Conservation (phyloP, 148 eudicot genomes). For the Chenopodium berlandieri region DNA sequence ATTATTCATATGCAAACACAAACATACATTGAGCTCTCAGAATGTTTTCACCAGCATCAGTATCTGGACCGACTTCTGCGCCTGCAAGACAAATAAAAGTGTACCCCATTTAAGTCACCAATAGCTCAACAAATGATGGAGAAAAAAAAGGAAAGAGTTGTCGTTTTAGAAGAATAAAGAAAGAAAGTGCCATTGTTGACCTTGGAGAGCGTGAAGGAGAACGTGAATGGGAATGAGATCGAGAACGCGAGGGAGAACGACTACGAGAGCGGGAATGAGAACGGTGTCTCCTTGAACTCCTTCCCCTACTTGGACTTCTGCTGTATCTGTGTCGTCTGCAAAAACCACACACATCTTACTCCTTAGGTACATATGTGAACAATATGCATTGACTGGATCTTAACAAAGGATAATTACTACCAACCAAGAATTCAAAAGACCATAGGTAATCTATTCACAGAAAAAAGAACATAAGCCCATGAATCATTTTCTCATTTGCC, state of each 20-base stretch:
- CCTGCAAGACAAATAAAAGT: not conserved
- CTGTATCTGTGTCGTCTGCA: conserved; percentile 74
- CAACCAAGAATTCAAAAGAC: not conserved
- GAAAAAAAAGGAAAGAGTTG: not conserved
- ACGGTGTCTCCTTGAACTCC: conserved; percentile 60
- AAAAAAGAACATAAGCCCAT: conserved; percentile 2
- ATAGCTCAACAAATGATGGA: not conserved
- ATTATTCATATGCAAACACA: not conserved
- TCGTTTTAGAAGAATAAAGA: not conserved
- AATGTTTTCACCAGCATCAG: not conserved
- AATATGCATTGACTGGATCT: not conserved
- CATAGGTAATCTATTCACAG: not conserved
- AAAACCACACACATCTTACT: conserved; percentile 5
- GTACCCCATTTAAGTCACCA: not conserved
- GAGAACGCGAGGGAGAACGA: conserved; percentile 34
- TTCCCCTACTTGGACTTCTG: conserved; percentile 76
- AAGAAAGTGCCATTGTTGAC: conserved; percentile 26
- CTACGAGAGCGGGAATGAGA: conserved; percentile 63
- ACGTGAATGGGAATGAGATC: conserved; percentile 48
- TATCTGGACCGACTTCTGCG: conserved; percentile 9
- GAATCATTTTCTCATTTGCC: not conserved
- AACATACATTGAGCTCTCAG: not conserved
- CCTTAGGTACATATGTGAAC: not conserved
- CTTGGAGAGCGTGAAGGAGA: conserved; percentile 70
- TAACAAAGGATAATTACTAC: too few relatives aligned